Percentiles rank a stretch among this genome's conserved stretches.
These are phyloP conservation scores for Picochlorum costavermella DNA, from an alignment of 139 green algal species.

Conservation along the genomic window DNA sequence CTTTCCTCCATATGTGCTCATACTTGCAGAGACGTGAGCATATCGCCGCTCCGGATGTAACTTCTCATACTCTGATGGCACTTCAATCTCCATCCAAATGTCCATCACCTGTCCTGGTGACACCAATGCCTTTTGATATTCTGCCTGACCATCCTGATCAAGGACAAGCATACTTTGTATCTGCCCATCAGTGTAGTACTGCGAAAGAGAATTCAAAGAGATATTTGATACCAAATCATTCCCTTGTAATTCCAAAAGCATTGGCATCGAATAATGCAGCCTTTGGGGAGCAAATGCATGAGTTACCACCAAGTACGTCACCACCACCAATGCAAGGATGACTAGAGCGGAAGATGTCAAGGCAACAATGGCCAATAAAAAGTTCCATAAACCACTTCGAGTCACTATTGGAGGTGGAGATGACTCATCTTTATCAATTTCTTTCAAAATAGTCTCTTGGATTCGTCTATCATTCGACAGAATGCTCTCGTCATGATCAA, in stretches of 20 bases:
- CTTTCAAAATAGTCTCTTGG: too few relatives aligned
- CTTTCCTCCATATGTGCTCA: conserved; percentile 22
- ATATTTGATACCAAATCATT: conserved; percentile 8
- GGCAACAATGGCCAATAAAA: conserved; percentile 6
- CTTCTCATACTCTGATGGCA: conserved; percentile 3
- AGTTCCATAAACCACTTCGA: not conserved
- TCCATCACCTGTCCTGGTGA: conserved; percentile 22
- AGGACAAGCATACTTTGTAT: conserved; percentile 11
- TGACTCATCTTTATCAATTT: too few relatives aligned
- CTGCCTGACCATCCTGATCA: conserved; percentile 11
- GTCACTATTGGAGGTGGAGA: not conserved
- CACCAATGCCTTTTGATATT: not conserved
- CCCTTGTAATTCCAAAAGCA: conserved; percentile 17
- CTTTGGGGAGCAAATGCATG: conserved; percentile 8
- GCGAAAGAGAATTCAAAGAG: conserved; percentile 4
- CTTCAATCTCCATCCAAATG: conserved; percentile 37
- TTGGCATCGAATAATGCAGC: conserved; percentile 10
- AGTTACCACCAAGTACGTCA: conserved; percentile 18
- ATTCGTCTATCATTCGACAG: too few relatives aligned
- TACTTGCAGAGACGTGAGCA: conserved; percentile 25
- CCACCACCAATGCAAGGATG: conserved; percentile 4
- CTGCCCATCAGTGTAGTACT: not conserved
- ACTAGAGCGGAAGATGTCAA: conserved; percentile 2
- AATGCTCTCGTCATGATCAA: too few relatives aligned
- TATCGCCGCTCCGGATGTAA: not conserved